Percentiles rank a stretch among this genome's conserved stretches.
Conservation (phyloP, 2,329 filamentous ascomycete species). For the Aureobasidium sp. region DNA sequence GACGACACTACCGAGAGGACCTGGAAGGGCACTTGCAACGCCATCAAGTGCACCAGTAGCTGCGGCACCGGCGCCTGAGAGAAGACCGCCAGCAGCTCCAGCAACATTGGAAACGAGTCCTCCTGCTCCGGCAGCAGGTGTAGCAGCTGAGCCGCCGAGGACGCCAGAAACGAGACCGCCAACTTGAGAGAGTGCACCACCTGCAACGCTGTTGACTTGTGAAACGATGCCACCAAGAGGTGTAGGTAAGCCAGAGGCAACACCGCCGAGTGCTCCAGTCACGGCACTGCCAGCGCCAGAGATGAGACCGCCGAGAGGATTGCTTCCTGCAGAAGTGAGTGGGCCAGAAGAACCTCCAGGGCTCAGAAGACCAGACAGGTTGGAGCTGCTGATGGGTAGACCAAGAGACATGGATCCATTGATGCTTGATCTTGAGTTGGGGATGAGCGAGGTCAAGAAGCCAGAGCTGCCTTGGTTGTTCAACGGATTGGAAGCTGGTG, state of each 20-base stretch:
- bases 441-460: constrained; percentile 1
- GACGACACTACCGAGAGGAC: background rate
- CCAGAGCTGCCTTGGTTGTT: background rate
- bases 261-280: too few relatives aligned
- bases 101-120: too few relatives aligned
- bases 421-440: background rate
- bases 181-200: too few relatives aligned
- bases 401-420: background rate
- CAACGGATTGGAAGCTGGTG: background rate
- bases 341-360: background rate
- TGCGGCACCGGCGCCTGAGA: background rate
- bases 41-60: background rate
- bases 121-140: too few relatives aligned
- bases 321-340: background rate
- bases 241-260: too few relatives aligned
- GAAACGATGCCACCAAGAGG: too few relatives aligned
- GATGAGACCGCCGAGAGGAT: background rate
- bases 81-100: too few relatives aligned
- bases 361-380: background rate
- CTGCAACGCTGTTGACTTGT: too few relatives aligned
- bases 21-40: background rate
- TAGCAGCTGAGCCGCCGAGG: too few relatives aligned
- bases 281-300: too few relatives aligned
- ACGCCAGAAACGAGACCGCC: too few relatives aligned
- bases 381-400: constrained; percentile 1